A percentile compares a stretch with the other conserved stretches of the same genome.
Evolutionary conservation across 371 early-diverging fungal species (phyloP).

Genomic region (Mucor circinelloides): DNA sequence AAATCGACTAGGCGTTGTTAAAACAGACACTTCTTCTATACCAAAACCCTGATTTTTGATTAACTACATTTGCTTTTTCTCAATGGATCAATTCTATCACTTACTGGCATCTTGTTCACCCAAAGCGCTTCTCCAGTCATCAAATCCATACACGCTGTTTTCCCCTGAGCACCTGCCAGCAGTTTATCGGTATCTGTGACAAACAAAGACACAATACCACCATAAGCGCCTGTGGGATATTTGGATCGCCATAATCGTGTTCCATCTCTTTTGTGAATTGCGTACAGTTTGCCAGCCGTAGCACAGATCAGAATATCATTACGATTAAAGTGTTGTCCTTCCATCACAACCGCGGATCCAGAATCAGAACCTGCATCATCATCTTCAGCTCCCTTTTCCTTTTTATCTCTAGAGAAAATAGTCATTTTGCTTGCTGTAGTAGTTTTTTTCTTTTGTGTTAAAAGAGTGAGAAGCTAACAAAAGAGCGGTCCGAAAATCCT

Average conservation of each 20-base stretch:
- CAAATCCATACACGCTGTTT: conserved; percentile 22
- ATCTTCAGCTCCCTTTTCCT: conserved; percentile 1
- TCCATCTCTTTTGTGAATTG: conserved; percentile 15
- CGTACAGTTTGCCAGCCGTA: conserved; percentile 9
- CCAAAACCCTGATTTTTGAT: conserved; percentile 22
- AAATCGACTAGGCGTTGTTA: conserved; percentile 21
- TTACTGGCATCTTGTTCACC: conserved; percentile 43
- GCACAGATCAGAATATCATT: conserved; percentile 19
- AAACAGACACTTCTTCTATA: conserved; percentile 17
- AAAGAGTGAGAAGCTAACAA: background rate
- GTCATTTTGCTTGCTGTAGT: background rate
- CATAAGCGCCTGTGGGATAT: conserved; percentile 20
- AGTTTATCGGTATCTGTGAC: conserved; percentile 30
- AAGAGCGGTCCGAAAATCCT: background rate
- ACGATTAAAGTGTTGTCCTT: background rate
- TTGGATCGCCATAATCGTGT: conserved; percentile 3
- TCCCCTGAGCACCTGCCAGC: conserved; percentile 24
- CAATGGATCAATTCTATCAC: background rate
- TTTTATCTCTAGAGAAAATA: background rate
- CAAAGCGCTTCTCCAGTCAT: conserved; percentile 29
- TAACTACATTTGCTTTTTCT: background rate
- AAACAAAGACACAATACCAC: conserved; percentile 32
- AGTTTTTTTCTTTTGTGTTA: background rate
- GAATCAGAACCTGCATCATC: conserved; percentile 5
- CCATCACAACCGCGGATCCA: conserved; percentile 2